These are phyloP conservation scores for Trichoderma hamatum DNA, from an alignment of 2,329 filamentous ascomycete genomes.

Conservation along the genomic window DNA sequence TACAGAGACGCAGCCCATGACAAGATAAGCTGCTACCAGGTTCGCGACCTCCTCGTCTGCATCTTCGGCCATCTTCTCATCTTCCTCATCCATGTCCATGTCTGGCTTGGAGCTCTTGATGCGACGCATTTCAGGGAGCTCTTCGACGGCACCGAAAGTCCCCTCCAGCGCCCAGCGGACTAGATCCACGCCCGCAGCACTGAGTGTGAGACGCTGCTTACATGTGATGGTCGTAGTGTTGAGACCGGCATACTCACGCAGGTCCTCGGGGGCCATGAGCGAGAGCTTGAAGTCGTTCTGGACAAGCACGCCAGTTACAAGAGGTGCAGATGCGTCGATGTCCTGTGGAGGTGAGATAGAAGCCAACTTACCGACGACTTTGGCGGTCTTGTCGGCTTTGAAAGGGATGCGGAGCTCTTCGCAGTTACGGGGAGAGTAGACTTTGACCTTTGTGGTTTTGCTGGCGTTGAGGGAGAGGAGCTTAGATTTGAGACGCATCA, in stretches of 20 bases:
- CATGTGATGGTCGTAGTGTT: conserved; percentile 94
- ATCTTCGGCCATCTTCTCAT: conserved; percentile 47
- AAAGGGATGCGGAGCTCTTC: conserved; percentile 95
- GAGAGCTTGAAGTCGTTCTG: conserved; percentile 98
- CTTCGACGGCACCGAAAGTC: conserved; percentile 86
- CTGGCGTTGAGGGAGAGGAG: conserved; percentile 87
- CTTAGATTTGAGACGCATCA: conserved; percentile 96
- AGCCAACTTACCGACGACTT: conserved; percentile 92
- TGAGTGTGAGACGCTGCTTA: conserved; percentile 85
- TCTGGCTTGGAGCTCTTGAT: conserved; percentile 38
- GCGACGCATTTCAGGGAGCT: conserved; percentile 59
- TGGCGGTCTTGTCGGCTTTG: conserved; percentile 91
- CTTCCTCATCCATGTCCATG: conserved; percentile 39
- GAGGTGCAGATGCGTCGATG: conserved; percentile 42
- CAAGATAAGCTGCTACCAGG: conserved; percentile 61
- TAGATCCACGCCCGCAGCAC: conserved; percentile 84
- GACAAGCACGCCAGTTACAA: conserved; percentile 89
- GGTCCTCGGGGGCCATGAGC: conserved; percentile 93
- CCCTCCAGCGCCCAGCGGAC: conserved; percentile 94
- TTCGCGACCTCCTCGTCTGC: conserved; percentile 66
- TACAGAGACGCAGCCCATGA: conserved; percentile 93
- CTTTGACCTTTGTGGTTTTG: conserved; percentile 81
- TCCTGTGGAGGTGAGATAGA: conserved; percentile 69
- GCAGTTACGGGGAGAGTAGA: conserved; percentile 92
- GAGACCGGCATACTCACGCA: conserved; percentile 94